Base-by-base conservation (phyloP, 331 rosid species). In the Rhamnella rubrinervis region DNA sequence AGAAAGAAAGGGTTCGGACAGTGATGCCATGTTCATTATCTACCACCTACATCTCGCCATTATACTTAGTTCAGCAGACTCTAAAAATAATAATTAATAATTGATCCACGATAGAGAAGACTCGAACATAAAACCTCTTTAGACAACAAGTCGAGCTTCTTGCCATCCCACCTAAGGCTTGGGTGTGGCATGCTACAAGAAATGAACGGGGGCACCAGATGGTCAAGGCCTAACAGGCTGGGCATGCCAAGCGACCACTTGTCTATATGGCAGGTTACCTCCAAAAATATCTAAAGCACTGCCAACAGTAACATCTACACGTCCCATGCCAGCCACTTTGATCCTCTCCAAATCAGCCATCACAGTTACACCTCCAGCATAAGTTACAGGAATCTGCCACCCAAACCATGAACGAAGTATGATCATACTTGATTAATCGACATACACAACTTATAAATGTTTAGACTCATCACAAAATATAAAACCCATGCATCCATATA, bases 221-320 rank as follows among this genome's bases (percentile, higher is more conserved):
- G 31, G 56, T 53, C 4, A 65, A 56, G 55, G 78, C 77, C 46
- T 76, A 72, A 69, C 87, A 1, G 7, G 96, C 67, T 59, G 85
- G 63, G 71, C 71, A 84, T 93, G 97, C 96, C 97, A 91, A 73
- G 86, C 82, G 56, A 91, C 95, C 26, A 91, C 92, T n/a, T 88
- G 86, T 64, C 73, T 38, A 69, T 91, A 91, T 9, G 89, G 77
- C 77, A 91, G 26, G 77, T 59, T 82, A 15, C 95, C 95, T 6
- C 97, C 92, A 51, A 93, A 93, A 59, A 91, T 82, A 77, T 93
- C 97, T 83, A 91, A 81, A 18, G 96, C 96, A 31, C 97, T 93
- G 25, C 98, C 98, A 0, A 93, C 91, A 1, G 96, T 87, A 49
- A 85, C 96, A 70, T 93, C 89, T 66, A 91, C 96, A 2, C 74